phyloP scores from a whole-genome alignment of 2,329 filamentous ascomycete species.

The Herpotrichia juniperi region DNA sequence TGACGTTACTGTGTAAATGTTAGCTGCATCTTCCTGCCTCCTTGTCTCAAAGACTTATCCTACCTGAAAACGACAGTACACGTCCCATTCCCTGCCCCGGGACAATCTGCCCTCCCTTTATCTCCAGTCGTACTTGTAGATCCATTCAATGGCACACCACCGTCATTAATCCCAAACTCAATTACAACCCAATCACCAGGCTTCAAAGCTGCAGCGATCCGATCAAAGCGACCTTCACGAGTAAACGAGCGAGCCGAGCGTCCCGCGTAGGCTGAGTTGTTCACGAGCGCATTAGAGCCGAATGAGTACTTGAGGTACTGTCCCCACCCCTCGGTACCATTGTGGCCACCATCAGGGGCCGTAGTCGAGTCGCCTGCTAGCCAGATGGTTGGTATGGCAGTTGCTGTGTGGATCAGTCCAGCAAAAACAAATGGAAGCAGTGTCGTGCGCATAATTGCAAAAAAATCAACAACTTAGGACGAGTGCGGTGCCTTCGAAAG shows the following conservation, averaged over 20 bases:
- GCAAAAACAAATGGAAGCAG: background rate
- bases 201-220: conserved; percentile 58
- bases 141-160: conserved; percentile 44
- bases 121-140: conserved; percentile 60
- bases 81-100: conserved; percentile 57
- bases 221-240: conserved; percentile 66
- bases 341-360: conserved; percentile 53
- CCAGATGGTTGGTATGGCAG: conserved; percentile 43
- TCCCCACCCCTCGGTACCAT: conserved; percentile 59
- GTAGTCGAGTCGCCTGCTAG: conserved; percentile 66
- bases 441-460: background rate
- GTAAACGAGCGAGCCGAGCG: conserved; percentile 70
- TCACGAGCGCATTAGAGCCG: conserved; percentile 50
- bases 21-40: background rate
- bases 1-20: conserved; percentile 40
- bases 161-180: conserved; percentile 73
- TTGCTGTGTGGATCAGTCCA: background rate
- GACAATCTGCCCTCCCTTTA: conserved; percentile 65
- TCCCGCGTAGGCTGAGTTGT: conserved; percentile 68
- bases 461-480: background rate
- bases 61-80: conserved; percentile 55
- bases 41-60: background rate
- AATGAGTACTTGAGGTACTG: conserved; percentile 61
- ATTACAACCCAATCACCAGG: conserved; percentile 69
- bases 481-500: too few relatives aligned